Evolutionary conservation across 768 basidiomycete genomes (phyloP), one percentile per base, ranked within the genome.

Genomic region (Serendipita sp.): DNA sequence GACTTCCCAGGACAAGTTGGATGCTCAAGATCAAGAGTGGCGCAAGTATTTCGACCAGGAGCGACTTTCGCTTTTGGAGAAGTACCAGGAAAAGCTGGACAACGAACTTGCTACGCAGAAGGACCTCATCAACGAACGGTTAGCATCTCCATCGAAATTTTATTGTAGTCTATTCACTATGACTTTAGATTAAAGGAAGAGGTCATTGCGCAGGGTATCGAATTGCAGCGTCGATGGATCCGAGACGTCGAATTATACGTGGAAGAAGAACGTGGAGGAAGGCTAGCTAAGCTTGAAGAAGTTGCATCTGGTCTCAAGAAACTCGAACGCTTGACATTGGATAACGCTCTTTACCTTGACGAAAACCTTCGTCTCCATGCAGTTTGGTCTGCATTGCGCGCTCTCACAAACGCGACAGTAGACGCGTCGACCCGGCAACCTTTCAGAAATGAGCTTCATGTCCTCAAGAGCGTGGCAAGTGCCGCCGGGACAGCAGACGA

Each of bases 191-290:
- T 99, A 64, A 89, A 86, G 71, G 90, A 95, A 71, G 93, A 95
- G 71, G 91, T 98, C 61, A 80, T 98, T 60, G 87, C 93, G 2
- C 94, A 98, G 72, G 96, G 94, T 17, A 92, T 99, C 69, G 96
- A 98, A 74, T 83, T 98, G 24, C 96, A 98, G 71, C 85, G 93
- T 58, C 82, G 90, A 61, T 98, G 95, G 94, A 88, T 99, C 43
- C 84, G 90, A 33, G 92, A 97, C 64, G 85, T 98, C 78, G 96
- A 97, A 75, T 80, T 93, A 58, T 87, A 85, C 66, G 94, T 99
- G 63, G 95, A 99, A 74, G 82, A 91, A 70, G 96, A 99, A 73
- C 91, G 96, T 45, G 92, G 92, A 16, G 93, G 93, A 13, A 87
- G 96, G 62, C 80, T 99, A 9, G 88, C 92, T 48, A 96, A 93